Evolutionary conservation across 331 rosid species (phyloP), one percentile per base, ranked within the genome.

Genomic region (Ulmus americana): DNA sequence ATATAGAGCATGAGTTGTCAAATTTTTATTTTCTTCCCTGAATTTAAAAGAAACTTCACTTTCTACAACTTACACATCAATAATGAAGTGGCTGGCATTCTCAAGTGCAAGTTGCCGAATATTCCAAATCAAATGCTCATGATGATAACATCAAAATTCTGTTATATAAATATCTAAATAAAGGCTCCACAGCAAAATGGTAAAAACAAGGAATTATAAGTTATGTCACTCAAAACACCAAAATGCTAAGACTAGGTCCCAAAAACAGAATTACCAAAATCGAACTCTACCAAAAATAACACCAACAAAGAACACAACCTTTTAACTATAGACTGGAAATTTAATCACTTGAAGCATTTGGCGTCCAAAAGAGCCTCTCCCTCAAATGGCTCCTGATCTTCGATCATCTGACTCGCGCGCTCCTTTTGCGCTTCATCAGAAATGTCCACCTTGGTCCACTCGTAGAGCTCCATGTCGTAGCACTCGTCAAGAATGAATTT

Each of bases 391-490:
- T 88, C 97, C 13, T 8, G 60, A 67, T 90, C 97, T 80, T 90
- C 97, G 10, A 90, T 90, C 97, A 90, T 90, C 78, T 90, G 91
- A 68, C 16, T 91, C 12, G 68, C 97, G 11, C 86, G 90, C 75
- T 91, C 97, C 81, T 88, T 91, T 67, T 91, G 97, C 48, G 68
- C 77, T 75, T 79, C 96, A 7, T 91, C 91, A 0, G 86, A 67
- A 61, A 88, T 57, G 71, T 88, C 91, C 12, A 88, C 97, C 86
- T 86, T 88, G 12, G 50, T 84, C 96, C 97, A 91, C 28, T 86
- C 89, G 8, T 82, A 88, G 10, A 91, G 91, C 77, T 91, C 97
- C 97, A 91, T 91, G 63, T 91, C 97, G 20, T 91, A 91, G 86
- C 97, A 91, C 81, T 91, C 97, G 6, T 88, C 78, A 1, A 91